Evolutionary conservation across 352 stramenopile genomes (phyloP).

Genomic region (Halophytophthora batemanensis): DNA sequence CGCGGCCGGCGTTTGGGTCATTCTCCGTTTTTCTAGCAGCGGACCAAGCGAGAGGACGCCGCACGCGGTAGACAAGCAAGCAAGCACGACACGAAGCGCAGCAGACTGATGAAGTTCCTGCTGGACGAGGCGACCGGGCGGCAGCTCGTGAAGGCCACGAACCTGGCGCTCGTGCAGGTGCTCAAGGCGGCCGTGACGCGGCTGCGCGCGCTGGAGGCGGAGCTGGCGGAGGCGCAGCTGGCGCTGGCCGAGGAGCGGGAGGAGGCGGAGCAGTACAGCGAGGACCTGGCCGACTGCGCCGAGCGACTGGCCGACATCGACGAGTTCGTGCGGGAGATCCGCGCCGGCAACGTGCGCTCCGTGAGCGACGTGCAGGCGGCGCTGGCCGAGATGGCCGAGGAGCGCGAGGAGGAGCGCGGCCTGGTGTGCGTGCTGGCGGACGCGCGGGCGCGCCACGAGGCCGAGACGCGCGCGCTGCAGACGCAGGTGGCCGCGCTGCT

Average conservation of each 20-base stretch:
- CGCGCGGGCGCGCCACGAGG: constrained; percentile 30
- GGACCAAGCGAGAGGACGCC: constrained; percentile 2
- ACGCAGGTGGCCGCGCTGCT: constrained; percentile 22
- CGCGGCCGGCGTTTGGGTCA: too few species aligned
- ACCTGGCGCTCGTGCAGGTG: constrained; percentile 39
- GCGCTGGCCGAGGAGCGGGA: constrained; percentile 36
- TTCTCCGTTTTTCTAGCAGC: constrained; percentile 2
- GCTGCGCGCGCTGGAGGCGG: constrained; percentile 29
- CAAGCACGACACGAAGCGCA: not conserved
- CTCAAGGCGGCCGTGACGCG: constrained; percentile 32
- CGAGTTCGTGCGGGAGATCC: constrained; percentile 36
- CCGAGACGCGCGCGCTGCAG: constrained; percentile 26
- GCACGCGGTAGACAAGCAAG: constrained; percentile 1
- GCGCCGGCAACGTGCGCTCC: constrained; percentile 26
- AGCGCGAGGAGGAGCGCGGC: constrained; percentile 37
- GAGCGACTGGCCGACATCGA: constrained; percentile 42
- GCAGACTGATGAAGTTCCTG: constrained; percentile 21
- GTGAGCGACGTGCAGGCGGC: constrained; percentile 29
- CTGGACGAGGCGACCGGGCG: constrained; percentile 34
- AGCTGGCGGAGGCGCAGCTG: constrained; percentile 30
- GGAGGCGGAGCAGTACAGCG: constrained; percentile 37
- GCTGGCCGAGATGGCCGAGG: constrained; percentile 32
- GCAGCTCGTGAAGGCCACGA: constrained; percentile 37
- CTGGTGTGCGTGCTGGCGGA: constrained; percentile 33
- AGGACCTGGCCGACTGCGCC: constrained; percentile 43